phyloP scores from a whole-genome alignment of 2,329 filamentous ascomycete species.

The Fusarium denticulatum region DNA sequence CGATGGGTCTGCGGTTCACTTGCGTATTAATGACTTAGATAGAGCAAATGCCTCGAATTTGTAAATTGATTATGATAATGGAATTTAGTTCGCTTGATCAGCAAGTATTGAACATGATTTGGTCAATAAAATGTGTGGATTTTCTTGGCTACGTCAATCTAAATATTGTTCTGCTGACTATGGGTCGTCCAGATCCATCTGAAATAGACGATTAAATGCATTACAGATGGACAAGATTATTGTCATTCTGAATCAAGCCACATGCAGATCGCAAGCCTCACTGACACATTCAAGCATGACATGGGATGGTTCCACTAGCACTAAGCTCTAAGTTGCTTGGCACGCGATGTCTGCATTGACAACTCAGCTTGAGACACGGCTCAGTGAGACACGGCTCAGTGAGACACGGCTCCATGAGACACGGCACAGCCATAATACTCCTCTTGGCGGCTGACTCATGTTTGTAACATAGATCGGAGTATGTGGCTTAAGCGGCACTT shows the following conservation, averaged over 20 bases:
- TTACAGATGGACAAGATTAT: background rate
- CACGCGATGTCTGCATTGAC: background rate
- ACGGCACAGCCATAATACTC: background rate
- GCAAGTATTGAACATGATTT: background rate
- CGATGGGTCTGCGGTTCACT: background rate
- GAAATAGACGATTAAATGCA: background rate
- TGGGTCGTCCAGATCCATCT: background rate
- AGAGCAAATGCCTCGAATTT: background rate
- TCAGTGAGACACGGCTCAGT: background rate
- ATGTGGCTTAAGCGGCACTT: background rate
- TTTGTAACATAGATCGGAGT: accelerated
- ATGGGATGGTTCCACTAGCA: accelerated
- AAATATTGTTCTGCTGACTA: too few species aligned
- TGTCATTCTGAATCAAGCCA: background rate
- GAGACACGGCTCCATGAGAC: background rate
- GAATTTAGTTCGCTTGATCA: accelerated
- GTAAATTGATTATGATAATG: background rate
- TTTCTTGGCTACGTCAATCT: accelerated
- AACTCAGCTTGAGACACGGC: background rate
- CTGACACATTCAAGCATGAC: too few species aligned
- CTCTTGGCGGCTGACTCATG: background rate
- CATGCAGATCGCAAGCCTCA: background rate
- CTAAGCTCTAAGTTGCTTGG: background rate
- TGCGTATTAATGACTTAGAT: background rate
- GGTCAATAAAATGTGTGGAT: background rate